Conservation (phyloP, 345 rosid genomes). For the Brassica juncea region DNA sequence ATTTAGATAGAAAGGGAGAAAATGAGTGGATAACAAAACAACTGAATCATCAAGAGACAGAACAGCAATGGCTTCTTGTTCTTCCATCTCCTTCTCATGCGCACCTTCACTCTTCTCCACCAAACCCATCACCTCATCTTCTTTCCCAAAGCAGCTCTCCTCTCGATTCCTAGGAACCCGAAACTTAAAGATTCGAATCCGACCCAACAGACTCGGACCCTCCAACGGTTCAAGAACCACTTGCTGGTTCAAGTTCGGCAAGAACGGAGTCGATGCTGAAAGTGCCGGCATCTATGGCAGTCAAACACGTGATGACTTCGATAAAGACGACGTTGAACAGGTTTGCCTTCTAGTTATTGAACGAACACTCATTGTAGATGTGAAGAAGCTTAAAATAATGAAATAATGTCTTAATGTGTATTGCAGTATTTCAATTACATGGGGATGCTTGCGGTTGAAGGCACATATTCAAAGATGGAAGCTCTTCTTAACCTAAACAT, state of each 20-base stretch:
- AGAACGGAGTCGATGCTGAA: conserved; percentile 88
- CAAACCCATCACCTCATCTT: conserved; percentile 31
- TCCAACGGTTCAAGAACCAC: conserved; percentile 63
- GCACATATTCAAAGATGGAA: conserved; percentile 86
- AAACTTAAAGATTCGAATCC: conserved; percentile 26
- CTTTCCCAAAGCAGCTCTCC: conserved; percentile 39
- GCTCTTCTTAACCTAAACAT: conserved; percentile 72
- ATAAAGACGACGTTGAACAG: conserved; percentile 97
- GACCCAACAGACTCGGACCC: conserved; percentile 56
- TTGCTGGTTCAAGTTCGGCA: conserved; percentile 93
- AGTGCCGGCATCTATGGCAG: conserved; percentile 96
- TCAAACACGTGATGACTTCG: conserved; percentile 85
- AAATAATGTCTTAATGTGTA: background rate
- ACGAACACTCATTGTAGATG: background rate
- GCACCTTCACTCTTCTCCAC: conserved; percentile 37
- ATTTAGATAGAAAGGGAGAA: background rate
- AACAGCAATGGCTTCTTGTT: conserved; percentile 47
- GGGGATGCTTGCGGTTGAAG: conserved; percentile 97
- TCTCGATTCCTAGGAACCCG: conserved; percentile 59
- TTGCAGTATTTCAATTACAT: conserved; percentile 88
- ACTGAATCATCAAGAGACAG: conserved; percentile 9
- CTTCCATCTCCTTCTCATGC: conserved; percentile 38
- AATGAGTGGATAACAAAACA: conserved; percentile 34
- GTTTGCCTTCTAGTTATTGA: conserved; percentile 39
- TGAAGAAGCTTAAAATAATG: background rate